Evolutionary conservation across 805 yeast genomes (phyloP).

Genomic region (Cyberlindnera amylophila): DNA sequence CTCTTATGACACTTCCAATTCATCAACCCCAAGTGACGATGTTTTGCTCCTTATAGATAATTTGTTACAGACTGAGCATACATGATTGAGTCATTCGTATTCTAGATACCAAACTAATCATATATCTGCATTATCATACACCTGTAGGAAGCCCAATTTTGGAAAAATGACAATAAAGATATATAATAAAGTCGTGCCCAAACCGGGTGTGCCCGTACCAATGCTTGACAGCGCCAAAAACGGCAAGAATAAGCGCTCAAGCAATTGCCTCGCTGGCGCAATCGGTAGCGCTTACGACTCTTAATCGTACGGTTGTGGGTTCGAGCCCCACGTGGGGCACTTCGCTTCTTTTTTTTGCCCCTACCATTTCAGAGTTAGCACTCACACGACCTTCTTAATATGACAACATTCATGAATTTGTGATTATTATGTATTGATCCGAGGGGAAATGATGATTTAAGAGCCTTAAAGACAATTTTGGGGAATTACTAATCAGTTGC

Average conservation of each 20-base stretch:
- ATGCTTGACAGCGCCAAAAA: neutral
- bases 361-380: too few species aligned
- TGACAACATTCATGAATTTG: too few species aligned
- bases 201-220: neutral
- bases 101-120: too few species aligned
- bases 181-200: too few species aligned
- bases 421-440: too few species aligned
- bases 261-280: conserved; percentile 32
- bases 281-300: conserved; percentile 35
- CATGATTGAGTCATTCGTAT: neutral
- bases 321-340: conserved; percentile 28
- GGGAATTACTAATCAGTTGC: too few species aligned
- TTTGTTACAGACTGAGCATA: conserved; percentile 16
- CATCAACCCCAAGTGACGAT: conserved; percentile 26
- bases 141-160: too few species aligned
- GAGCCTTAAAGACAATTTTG: too few species aligned
- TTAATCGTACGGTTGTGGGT: conserved; percentile 34
- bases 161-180: too few species aligned
- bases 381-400: too few species aligned
- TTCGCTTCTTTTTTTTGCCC: conserved; percentile 2
- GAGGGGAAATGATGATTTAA: too few species aligned
- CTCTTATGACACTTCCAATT: conserved; percentile 24
- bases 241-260: neutral
- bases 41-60: conserved; percentile 38
- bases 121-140: too few species aligned